A percentile compares a stretch with the other conserved stretches of the same genome.
phyloP scores from a whole-genome alignment of 1,284 basidiomycete genomes.

The Hypsizygus ulmarius region DNA sequence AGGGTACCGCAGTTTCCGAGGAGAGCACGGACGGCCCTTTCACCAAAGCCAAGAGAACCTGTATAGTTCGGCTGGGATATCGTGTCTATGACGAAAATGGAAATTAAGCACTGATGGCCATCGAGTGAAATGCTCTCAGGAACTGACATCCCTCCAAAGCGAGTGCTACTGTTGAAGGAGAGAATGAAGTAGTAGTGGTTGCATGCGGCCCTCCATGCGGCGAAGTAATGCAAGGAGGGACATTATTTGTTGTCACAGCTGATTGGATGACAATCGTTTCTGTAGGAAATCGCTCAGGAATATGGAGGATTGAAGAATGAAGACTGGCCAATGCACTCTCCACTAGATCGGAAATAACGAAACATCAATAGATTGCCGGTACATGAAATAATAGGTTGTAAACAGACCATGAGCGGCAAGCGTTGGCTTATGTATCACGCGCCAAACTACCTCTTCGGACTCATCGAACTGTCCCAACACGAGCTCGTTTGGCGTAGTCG shows the following conservation, averaged over 20 bases:
- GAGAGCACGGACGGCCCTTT: conserved; percentile 34
- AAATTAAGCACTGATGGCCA: conserved; percentile 1
- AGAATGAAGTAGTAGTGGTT: conserved; percentile 47
- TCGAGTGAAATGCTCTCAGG: neutral
- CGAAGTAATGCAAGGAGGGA: conserved; percentile 47
- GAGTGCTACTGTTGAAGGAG: conserved; percentile 40
- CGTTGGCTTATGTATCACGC: conserved; percentile 39
- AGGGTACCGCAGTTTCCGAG: conserved; percentile 61
- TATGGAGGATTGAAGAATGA: conserved; percentile 38
- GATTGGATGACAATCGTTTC: conserved; percentile 53
- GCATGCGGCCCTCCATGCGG: conserved; percentile 72
- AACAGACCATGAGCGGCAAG: conserved; percentile 40
- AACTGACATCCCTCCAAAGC: conserved; percentile 61
- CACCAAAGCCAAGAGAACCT: conserved; percentile 63
- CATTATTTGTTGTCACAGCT: conserved; percentile 18
- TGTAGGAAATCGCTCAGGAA: conserved; percentile 46
- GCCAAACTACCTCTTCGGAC: conserved; percentile 36
- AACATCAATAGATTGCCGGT: neutral
- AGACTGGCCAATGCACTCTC: conserved; percentile 39
- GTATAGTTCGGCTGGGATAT: conserved; percentile 68
- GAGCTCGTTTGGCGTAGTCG: conserved; percentile 48
- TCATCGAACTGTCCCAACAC: conserved; percentile 42
- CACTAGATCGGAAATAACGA: conserved; percentile 31
- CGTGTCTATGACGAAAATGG: conserved; percentile 40
- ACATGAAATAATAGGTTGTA: neutral